These are phyloP conservation scores for Pythium myriotylum DNA, from an alignment of 352 stramenopile genomes.

Conservation along the genomic window DNA sequence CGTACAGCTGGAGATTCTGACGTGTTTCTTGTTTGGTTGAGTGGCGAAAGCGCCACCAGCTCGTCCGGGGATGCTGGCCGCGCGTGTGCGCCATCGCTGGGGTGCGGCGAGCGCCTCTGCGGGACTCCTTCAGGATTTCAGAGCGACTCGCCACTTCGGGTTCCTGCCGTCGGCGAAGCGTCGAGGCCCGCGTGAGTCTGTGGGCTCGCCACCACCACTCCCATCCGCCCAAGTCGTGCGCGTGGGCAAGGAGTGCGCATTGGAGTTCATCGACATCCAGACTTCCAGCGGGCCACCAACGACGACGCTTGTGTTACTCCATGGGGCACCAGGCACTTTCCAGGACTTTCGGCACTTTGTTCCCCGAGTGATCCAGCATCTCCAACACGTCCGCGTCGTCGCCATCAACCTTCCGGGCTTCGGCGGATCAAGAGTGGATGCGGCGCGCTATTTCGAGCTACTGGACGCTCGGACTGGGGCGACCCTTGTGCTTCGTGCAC, in stretches of 20 bases:
- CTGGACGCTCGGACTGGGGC: constrained; percentile 41
- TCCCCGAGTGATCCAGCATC: constrained; percentile 40
- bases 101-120: no score
- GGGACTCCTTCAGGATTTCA: no score
- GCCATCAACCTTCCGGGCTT: constrained; percentile 68
- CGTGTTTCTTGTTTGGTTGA: constrained; percentile 15
- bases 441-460: constrained; percentile 42
- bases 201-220: constrained; percentile 8
- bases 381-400: constrained; percentile 43
- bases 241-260: constrained; percentile 9
- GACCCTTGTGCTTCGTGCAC: constrained; percentile 41
- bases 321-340: constrained; percentile 67
- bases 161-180: constrained; percentile 1
- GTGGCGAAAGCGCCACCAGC: no score
- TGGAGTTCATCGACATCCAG: constrained; percentile 28
- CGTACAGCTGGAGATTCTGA: constrained; percentile 12
- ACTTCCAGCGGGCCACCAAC: constrained; percentile 1
- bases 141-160: not conserved
- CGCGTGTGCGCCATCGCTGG: no score
- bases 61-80: no score
- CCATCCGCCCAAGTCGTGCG: constrained; percentile 10
- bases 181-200: not conserved
- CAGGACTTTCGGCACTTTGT: constrained; percentile 69
- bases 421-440: constrained; percentile 47
- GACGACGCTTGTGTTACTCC: constrained; percentile 59